Conservation (phyloP, 345 rosid genomes). For the Turnera subulata region DNA sequence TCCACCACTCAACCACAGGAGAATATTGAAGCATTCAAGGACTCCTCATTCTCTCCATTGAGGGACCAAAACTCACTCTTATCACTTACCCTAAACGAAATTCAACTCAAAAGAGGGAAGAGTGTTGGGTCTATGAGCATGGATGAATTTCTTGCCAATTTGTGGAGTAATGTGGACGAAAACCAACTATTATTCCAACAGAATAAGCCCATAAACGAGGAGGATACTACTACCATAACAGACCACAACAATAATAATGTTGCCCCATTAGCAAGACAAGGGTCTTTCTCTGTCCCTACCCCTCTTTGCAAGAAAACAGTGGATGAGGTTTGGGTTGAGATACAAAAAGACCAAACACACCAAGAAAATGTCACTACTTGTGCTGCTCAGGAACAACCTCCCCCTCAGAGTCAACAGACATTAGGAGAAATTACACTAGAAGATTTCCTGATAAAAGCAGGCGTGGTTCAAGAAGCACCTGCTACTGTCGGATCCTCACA, state of each 20-base stretch:
- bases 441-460: constrained; percentile 2
- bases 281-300: constrained; percentile 68
- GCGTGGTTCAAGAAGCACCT: background rate
- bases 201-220: background rate
- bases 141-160: too few species aligned
- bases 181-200: constrained; percentile 24
- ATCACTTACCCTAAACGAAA: constrained; percentile 75
- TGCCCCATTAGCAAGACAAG: constrained; percentile 31
- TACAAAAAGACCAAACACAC: constrained; percentile 43
- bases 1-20: constrained; percentile 12
- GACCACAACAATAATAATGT: too few species aligned
- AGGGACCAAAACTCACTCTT: constrained; percentile 46
- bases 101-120: constrained; percentile 52
- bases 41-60: constrained; percentile 16
- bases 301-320: constrained; percentile 11
- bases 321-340: constrained; percentile 31
- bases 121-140: background rate
- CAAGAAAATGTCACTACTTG: background rate
- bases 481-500: background rate
- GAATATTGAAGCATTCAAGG: constrained; percentile 10
- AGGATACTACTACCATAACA: too few species aligned
- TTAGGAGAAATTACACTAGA: constrained; percentile 1
- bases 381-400: constrained; percentile 15
- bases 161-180: constrained; percentile 35
- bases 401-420: background rate